Evolutionary conservation across 1,139 yeast genomes (phyloP).

Genomic region (Wickerhamomyces sp.): DNA sequence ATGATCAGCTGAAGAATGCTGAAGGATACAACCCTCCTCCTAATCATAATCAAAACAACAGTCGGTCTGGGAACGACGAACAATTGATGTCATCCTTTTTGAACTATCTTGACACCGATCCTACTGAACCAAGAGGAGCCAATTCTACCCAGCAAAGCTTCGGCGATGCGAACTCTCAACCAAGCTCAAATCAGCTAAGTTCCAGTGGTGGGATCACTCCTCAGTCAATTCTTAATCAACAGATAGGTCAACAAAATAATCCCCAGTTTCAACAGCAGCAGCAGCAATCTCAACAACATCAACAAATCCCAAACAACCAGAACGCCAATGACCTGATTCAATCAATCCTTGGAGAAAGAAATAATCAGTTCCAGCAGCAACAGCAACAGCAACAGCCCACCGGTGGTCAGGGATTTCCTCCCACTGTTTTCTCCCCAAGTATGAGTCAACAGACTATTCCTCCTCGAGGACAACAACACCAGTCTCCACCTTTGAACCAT

Average conservation of each 20-base stretch:
- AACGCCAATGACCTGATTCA: slow-evolving; percentile 1
- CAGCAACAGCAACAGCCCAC: slow-evolving; percentile 6
- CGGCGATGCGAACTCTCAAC: slow-evolving; percentile 10
- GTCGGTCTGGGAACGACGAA: slow-evolving; percentile 10
- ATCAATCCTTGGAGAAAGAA: slow-evolving; percentile 1
- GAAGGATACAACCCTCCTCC: slow-evolving; percentile 11
- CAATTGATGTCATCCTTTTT: slow-evolving; percentile 24
- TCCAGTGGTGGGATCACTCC: slow-evolving; percentile 7
- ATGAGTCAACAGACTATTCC: slow-evolving; percentile 13
- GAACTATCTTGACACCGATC: slow-evolving; percentile 19
- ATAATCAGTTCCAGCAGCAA: slow-evolving; percentile 8
- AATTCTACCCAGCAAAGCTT: slow-evolving; percentile 7
- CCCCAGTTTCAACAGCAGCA: slow-evolving; percentile 10
- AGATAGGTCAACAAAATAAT: slow-evolving; percentile 1
- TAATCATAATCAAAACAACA: slow-evolving; percentile 2
- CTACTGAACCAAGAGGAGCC: slow-evolving; percentile 1
- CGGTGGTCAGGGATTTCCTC: slow-evolving; percentile 19
- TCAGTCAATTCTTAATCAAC: slow-evolving; percentile 11
- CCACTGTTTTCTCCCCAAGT: slow-evolving; percentile 23
- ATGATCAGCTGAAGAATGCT: slow-evolving; percentile 20
- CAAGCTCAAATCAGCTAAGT: background rate
- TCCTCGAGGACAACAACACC: slow-evolving; percentile 12
- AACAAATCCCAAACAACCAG: slow-evolving; percentile 4
- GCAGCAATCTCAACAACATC: slow-evolving; percentile 11
- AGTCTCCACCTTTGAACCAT: slow-evolving; percentile 11